Evolutionary conservation across 176 grass and related monocot genomes (phyloP), one percentile per base, ranked within the genome.

Genomic region (Pontederia crassipes): DNA sequence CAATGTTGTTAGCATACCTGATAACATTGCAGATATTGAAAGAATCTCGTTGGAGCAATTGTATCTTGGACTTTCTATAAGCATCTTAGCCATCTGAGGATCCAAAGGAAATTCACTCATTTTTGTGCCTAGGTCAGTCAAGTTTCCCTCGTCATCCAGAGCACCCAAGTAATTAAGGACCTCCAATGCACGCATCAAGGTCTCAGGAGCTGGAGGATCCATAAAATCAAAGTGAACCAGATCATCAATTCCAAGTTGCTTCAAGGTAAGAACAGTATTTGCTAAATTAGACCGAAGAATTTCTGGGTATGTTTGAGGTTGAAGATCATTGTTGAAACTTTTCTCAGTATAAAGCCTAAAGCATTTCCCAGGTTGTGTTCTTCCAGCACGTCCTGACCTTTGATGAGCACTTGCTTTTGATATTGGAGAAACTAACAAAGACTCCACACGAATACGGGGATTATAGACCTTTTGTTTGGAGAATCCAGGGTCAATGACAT

Each of bases 41-140:
- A 98, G 72, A 51, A 98, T 98, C 79, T 98, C 94, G 75, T 98
- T 98, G 18, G 85, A 98, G 79, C 94, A 98, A 77, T 98, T 98
- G 68, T 86, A 93, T 58, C 77, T 83, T 9, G 94, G 85, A 75
- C 94, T 89, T 56, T 92, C 86, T 58, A 86, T 85, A 67, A 98
- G 85, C 93, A 98, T 98, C 81, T 98, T 92, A 8, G 87, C 81
- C 88, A 92, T 88, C 61, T 98, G 93, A 35, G 93, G 93, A 73
- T 98, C 93, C 52, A 98, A 74, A 17, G 87, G 93, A 54, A 98
- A 92, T 72, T 98, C 93, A 12, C 93, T 98, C 93, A 92, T 98
- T 52, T 74, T 77, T 79, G 92, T 88, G 58, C 93, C 93, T 78
- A 92, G 78, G 32, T 78, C 32, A 26, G 82, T 92, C 45, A 92